Conservation (phyloP, 2,329 filamentous ascomycete genomes). For the Waltergamsia citrina region DNA sequence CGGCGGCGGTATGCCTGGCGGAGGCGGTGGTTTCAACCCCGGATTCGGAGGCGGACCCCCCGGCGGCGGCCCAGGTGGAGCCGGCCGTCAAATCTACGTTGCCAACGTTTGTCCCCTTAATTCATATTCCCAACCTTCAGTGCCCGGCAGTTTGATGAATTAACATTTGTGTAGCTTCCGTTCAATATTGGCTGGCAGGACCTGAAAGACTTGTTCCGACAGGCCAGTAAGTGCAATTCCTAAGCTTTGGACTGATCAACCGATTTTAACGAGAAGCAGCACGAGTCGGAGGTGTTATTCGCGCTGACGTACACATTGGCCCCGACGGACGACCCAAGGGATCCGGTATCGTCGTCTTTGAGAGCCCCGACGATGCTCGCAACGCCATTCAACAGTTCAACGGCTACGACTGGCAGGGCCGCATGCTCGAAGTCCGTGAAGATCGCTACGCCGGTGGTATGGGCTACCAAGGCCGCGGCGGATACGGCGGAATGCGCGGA, state of each 20-base stretch:
- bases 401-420: constrained; percentile 96
- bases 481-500: constrained; percentile 48
- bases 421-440: constrained; percentile 86
- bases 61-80: constrained; percentile 40
- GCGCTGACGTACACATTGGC: constrained; percentile 88
- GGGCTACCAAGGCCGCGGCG: constrained; percentile 49
- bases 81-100: constrained; percentile 88
- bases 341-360: constrained; percentile 94
- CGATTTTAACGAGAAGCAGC: constrained; percentile 15
- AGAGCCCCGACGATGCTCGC: constrained; percentile 86
- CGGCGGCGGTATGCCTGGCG: constrained; percentile 39
- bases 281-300: constrained; percentile 71
- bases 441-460: constrained; percentile 74
- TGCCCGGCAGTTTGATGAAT: constrained; percentile 10
- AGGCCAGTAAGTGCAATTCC: constrained; percentile 89
- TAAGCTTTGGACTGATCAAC: not conserved
- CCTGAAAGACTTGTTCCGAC: constrained; percentile 95
- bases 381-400: constrained; percentile 97
- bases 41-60: constrained; percentile 42
- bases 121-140: constrained; percentile 5
- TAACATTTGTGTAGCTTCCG: constrained; percentile 58
- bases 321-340: constrained; percentile 92
- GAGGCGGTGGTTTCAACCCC: constrained; percentile 47
- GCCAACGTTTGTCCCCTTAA: constrained; percentile 74
- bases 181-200: constrained; percentile 99